Evolutionary conservation across 768 basidiomycete species (phyloP).

Genomic region (Boletus coccyginus): DNA sequence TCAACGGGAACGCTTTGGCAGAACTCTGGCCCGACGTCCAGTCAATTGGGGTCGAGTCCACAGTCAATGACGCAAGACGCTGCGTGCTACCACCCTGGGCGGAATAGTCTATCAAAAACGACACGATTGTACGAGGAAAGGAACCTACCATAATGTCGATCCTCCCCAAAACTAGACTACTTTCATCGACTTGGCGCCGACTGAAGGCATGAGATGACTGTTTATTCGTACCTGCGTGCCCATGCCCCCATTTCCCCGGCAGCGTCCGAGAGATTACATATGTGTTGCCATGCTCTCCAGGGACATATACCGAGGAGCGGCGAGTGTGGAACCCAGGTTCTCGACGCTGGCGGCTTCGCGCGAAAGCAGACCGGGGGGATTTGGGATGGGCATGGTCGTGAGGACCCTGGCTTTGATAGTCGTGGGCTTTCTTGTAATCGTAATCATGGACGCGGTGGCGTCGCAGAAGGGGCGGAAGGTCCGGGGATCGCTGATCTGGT

Average conservation of each 20-base stretch:
- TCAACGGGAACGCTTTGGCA: conserved; percentile 39
- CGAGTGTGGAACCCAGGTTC: conserved; percentile 6
- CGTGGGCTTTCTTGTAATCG: not conserved
- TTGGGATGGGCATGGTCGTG: conserved; percentile 6
- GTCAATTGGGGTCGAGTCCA: conserved; percentile 22
- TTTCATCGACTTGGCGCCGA: conserved; percentile 14
- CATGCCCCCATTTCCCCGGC: not conserved
- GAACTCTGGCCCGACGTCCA: conserved; percentile 28
- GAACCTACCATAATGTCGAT: conserved; percentile 49
- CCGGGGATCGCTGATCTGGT: not conserved
- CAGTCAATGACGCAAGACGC: conserved; percentile 22
- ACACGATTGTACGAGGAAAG: conserved; percentile 1
- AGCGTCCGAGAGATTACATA: conserved; percentile 24
- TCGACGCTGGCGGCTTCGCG: conserved; percentile 19
- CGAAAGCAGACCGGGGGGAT: conserved; percentile 15
- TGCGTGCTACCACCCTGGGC: conserved; percentile 4
- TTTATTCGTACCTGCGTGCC: not conserved
- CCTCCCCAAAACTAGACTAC: conserved; percentile 36
- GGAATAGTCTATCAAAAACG: not conserved
- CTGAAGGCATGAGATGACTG: not conserved
- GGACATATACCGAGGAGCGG: conserved; percentile 23
- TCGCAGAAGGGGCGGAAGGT: conserved; percentile 17
- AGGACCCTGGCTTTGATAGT: not conserved
- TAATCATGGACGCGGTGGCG: conserved; percentile 5
- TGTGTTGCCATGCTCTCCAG: conserved; percentile 24